These are phyloP conservation scores for Cladophialophora immunda DNA, from an alignment of 2,329 filamentous ascomycete genomes.

Conservation along the genomic window DNA sequence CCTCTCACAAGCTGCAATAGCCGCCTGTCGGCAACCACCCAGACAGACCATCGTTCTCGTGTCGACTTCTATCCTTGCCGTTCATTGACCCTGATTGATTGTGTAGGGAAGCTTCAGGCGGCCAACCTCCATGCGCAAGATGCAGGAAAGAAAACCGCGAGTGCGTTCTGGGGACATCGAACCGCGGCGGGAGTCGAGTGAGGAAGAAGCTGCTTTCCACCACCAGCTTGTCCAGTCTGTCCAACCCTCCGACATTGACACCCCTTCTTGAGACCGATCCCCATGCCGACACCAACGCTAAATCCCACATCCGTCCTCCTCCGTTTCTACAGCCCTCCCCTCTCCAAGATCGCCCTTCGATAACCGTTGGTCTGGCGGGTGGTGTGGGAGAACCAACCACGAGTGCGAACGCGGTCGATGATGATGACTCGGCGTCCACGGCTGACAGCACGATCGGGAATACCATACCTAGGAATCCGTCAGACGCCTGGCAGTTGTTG, in stretches of 20 bases:
- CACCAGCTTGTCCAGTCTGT: slow-evolving; percentile 19
- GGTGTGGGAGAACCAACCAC: slow-evolving; percentile 5
- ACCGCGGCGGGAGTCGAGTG: slow-evolving; percentile 66
- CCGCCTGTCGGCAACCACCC: slow-evolving; percentile 28
- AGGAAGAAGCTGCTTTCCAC: slow-evolving; percentile 57
- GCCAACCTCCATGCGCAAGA: slow-evolving; percentile 63
- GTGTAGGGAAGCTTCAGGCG: slow-evolving; percentile 56
- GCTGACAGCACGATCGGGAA: slow-evolving; percentile 49
- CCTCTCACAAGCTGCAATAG: slow-evolving; percentile 29
- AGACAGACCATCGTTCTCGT: slow-evolving; percentile 5
- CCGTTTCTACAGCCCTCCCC: slow-evolving; percentile 29
- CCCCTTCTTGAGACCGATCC: slow-evolving; percentile 16
- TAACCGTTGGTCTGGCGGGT: not conserved
- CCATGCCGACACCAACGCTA: slow-evolving; percentile 7
- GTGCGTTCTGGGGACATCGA: slow-evolving; percentile 67
- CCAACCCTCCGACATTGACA: slow-evolving; percentile 25
- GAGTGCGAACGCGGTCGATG: slow-evolving; percentile 37
- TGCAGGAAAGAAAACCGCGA: slow-evolving; percentile 67
- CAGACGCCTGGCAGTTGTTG: slow-evolving; percentile 59
- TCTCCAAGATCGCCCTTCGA: slow-evolving; percentile 17
- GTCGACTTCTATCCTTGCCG: slow-evolving; percentile 2
- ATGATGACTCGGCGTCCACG: slow-evolving; percentile 51
- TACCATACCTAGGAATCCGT: slow-evolving; percentile 55
- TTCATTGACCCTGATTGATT: slow-evolving; percentile 22
- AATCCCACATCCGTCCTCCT: slow-evolving; percentile 24